phyloP scores from a whole-genome alignment of 768 basidiomycete species.

The Auriscalpium microsporum region DNA sequence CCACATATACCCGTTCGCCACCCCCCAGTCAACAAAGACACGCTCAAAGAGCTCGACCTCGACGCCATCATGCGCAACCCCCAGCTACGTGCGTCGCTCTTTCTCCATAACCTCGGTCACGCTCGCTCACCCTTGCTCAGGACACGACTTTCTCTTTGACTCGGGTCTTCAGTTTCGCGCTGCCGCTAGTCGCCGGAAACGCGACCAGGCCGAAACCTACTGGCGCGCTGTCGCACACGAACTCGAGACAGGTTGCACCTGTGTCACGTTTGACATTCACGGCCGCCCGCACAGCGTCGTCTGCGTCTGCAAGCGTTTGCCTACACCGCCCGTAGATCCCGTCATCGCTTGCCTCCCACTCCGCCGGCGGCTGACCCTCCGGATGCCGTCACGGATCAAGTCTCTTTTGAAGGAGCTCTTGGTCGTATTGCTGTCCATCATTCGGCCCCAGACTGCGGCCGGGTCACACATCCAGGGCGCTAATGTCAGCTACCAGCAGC shows the following conservation, averaged over 20 bases:
- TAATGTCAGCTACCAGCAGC: conserved; percentile 10
- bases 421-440: conserved; percentile 43
- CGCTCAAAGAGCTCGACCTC: conserved; percentile 79
- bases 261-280: conserved; percentile 61
- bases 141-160: conserved; percentile 87
- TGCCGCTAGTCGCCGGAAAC: conserved; percentile 63
- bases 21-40: conserved; percentile 76
- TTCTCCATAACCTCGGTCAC: conserved; percentile 5
- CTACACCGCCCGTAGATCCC: conserved; percentile 27
- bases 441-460: conserved; percentile 62
- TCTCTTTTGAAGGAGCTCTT: conserved; percentile 70
- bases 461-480: conserved; percentile 21
- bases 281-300: conserved; percentile 40
- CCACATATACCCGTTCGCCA: conserved; percentile 58
- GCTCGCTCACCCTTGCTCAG: conserved; percentile 28
- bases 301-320: conserved; percentile 36
- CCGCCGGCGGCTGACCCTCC: conserved; percentile 43
- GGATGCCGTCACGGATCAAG: conserved; percentile 65
- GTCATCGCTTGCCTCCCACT: conserved; percentile 30
- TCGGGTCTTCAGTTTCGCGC: conserved; percentile 77
- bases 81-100: conserved; percentile 66
- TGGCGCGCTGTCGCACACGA: conserved; percentile 79
- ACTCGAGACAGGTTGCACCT: conserved; percentile 75
- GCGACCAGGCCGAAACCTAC: conserved; percentile 68
- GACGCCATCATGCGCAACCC: conserved; percentile 82